Evolutionary conservation across 164 flowering plant species (phyloP), one percentile per base, ranked within the genome.

Genomic region (Nymphaea colorata): DNA sequence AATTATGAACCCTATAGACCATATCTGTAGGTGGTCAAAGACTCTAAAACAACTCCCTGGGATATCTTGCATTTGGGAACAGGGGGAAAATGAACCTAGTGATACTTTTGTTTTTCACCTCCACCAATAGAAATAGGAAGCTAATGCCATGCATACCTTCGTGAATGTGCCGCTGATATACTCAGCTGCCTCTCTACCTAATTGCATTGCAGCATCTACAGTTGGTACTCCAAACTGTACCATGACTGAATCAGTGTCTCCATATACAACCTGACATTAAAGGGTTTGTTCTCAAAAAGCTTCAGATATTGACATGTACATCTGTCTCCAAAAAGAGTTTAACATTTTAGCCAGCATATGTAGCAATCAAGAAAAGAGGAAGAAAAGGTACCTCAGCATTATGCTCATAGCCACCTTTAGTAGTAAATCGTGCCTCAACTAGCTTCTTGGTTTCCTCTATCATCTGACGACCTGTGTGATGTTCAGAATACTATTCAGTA

Each of bases 181-280:
- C n/a, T 86, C 97, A 70, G 99, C 99, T 66, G 99, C 99, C 81
- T 91, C 96, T 75, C 90, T 86, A 25, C 99, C 99, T 79, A 95
- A 79, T 57, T 67, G 79, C 99, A 91, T 95, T 64, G 99, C 92
- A 71, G 68, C 91, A 69, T 84, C 97, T 18, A 92, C 94, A 65
- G 85, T 75, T 65, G 88, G 68, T 43, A 90, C 97, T 68, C 99
- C 98, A 73, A 95, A 95, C 72, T 87, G 95, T 70, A 92, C 99
- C 99, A 95, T 92, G 43, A 95, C 97, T 5, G 98, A 95, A 83
- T 95, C 99, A 64, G 99, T 95, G 73, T 95, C 99, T 66, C 99
- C 99, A 82, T 95, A 95, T 69, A 95, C 76, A 62, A 95, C 91
- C 98, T 94, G 81, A 70, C 60, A 79, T 57, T 60, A 73, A 59